Base-by-base conservation (phyloP, 805 yeast genomes). In the Wickerhamiella domercqiae region DNA sequence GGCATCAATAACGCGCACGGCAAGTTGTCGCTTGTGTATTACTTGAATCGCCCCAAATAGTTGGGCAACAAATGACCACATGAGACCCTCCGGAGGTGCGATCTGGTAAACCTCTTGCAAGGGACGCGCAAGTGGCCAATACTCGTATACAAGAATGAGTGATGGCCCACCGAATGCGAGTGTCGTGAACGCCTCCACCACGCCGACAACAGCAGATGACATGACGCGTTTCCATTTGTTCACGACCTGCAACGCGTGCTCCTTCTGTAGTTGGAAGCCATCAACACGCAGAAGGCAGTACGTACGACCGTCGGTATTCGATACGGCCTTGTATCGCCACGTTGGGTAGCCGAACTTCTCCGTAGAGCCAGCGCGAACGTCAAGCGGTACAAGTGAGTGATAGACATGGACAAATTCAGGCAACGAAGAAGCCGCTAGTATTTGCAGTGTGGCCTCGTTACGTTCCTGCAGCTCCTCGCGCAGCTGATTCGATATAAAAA, bases 331-430 rank as follows among this genome's bases (percentile, higher is more conserved):
- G 61, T 78, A 87, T 11, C 78, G 60, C 28, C 78, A 65, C 33
- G 75, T 71, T 3, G 69, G 62, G 40, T 69, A 67, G 1, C 78
- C 73, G 60, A 71, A 73, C 26, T 60, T 52, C n/a, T 41, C 49
- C 28, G 37, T 35, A 7, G 32, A 26, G 18, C 46, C 47, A 6
- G 29, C 24, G 16, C 44, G 42, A 18, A 42, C 57, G 54, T 83
- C 94, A 30, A 87, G 64, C 2, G 94, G 94, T 21, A 77, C 84
- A 40, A 87, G 64, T 16, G 90, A 76, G 57, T 82, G 93, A 59
- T 84, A 87, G 18, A 68, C 73, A 38, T 75, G 77, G n/a, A 90
- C 80, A 47, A 71, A 69, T 26, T 76, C 79, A 0, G 97, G 84
- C 50, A 86, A 53, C 43, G 63, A 57, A 38, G 75, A 55, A 50